Evolutionary conservation across 306 rosid species (phyloP).

Genomic region (Hylodesmum podocarpum): DNA sequence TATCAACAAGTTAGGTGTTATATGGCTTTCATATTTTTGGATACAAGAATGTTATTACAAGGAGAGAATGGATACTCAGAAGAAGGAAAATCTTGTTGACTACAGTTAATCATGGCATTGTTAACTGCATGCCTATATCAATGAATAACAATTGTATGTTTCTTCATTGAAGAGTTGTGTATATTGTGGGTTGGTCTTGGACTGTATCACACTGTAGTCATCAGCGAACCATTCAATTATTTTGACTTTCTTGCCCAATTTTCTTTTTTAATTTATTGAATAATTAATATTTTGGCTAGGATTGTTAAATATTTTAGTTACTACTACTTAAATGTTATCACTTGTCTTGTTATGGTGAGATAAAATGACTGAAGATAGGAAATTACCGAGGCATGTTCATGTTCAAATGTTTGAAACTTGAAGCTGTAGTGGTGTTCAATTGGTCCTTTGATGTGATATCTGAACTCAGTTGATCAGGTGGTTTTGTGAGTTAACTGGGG

Average conservation of each 20-base stretch:
- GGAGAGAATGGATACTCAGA: background rate
- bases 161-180: conserved; percentile 4
- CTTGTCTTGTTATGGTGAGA: conserved; percentile 24
- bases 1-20: background rate
- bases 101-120: background rate
- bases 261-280: background rate
- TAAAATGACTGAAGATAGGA: background rate
- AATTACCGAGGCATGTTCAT: background rate
- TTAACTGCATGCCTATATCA: background rate
- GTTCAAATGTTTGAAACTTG: conserved; percentile 15
- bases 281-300: conserved; percentile 1
- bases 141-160: background rate
- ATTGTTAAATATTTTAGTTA: background rate
- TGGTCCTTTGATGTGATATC: background rate
- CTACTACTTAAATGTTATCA: background rate
- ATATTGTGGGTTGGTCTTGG: background rate
- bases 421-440: background rate
- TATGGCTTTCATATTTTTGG: background rate
- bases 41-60: background rate
- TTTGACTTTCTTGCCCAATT: background rate
- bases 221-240: background rate
- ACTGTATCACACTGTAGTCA: conserved; percentile 1
- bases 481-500: background rate
- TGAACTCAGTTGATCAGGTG: conserved; percentile 17
- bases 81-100: conserved; percentile 5